Evolutionary conservation across 2,329 filamentous ascomycete species (phyloP).

Genomic region (Calonectria ilicicola): DNA sequence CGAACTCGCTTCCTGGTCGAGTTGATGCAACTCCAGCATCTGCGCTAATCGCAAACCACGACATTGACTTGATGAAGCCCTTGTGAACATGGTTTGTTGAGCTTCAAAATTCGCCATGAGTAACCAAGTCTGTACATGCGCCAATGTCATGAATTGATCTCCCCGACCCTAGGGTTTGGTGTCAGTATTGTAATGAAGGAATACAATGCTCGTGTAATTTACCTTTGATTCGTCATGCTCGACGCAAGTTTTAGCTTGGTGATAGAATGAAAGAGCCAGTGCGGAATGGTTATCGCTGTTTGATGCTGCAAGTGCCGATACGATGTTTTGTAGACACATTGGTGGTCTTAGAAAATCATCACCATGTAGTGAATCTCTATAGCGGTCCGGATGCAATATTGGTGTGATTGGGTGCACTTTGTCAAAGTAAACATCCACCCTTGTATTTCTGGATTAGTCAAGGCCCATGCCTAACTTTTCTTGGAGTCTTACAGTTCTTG

Average conservation of each 20-base stretch:
- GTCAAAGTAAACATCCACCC: neutral
- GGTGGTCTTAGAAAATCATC: neutral
- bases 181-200: neutral
- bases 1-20: neutral
- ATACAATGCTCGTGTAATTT: neutral
- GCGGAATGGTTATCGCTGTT: neutral
- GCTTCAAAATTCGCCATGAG: neutral
- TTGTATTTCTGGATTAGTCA: neutral
- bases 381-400: neutral
- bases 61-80: neutral
- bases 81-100: neutral
- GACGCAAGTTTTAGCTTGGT: neutral
- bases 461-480: no score
- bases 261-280: neutral
- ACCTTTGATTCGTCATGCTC: neutral
- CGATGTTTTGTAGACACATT: neutral
- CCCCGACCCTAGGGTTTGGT: neutral
- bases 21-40: neutral
- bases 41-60: neutral
- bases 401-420: neutral
- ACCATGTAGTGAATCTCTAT: neutral
- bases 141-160: neutral
- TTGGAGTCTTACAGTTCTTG: neutral
- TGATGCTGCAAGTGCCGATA: neutral
- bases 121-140: neutral